These are phyloP conservation scores for Emergomyces pasteurianus DNA, from an alignment of 2,329 filamentous ascomycete species.

Conservation along the genomic window DNA sequence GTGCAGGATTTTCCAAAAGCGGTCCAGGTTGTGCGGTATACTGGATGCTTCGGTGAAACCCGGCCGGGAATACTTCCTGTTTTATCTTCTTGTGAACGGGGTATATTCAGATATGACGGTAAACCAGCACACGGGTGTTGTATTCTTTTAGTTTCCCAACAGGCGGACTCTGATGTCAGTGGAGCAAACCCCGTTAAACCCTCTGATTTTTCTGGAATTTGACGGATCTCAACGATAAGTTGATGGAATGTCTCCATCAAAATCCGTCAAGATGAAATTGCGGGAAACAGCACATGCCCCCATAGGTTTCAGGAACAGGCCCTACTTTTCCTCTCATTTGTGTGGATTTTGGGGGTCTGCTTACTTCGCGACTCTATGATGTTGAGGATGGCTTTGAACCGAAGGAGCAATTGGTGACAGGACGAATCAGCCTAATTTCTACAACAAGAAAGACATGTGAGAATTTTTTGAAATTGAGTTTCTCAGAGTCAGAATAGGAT, in stretches of 20 bases:
- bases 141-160: no score
- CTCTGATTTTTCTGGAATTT: conserved; percentile 55
- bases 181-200: no score
- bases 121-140: conserved; percentile 48
- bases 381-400: conserved; percentile 21
- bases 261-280: conserved; percentile 49
- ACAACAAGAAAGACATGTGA: conserved; percentile 51
- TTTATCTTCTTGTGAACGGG: conserved; percentile 46
- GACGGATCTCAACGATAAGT: conserved; percentile 50
- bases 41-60: conserved; percentile 43
- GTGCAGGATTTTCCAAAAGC: conserved; percentile 48
- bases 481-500: conserved; percentile 48
- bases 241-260: conserved; percentile 44
- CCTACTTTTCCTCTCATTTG: conserved; percentile 54
- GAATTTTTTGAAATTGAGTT: no score
- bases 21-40: conserved; percentile 35
- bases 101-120: conserved; percentile 55
- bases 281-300: conserved; percentile 47
- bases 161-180: no score
- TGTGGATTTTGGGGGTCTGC: conserved; percentile 50
- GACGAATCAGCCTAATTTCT: conserved; percentile 35
- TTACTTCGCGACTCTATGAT: conserved; percentile 49
- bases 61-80: conserved; percentile 52
- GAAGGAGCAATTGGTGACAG: neutral
- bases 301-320: conserved; percentile 55